These are phyloP conservation scores for Cladosporium sp. DNA, from an alignment of 2,329 filamentous ascomycete genomes.

Conservation along the genomic window DNA sequence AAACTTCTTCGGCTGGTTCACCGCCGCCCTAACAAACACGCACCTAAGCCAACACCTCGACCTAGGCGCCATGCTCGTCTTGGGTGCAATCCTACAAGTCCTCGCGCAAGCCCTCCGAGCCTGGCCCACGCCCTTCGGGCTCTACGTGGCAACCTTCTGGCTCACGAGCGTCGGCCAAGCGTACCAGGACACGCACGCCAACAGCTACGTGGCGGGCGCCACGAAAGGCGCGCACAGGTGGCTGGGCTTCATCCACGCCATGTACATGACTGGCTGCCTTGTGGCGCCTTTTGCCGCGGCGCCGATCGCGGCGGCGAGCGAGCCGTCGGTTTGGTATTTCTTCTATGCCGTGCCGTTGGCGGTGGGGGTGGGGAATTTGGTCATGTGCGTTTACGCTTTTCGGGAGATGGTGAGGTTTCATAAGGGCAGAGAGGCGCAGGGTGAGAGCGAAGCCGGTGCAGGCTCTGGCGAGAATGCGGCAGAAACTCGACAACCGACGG, in stretches of 20 bases:
- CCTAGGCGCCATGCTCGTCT: constrained; percentile 52
- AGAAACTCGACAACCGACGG: constrained; percentile 20
- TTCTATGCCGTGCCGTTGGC: constrained; percentile 18
- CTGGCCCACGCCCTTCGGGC: constrained; percentile 53
- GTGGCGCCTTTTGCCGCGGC: constrained; percentile 17
- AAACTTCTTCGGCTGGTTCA: constrained; percentile 57
- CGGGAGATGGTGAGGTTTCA: constrained; percentile 9
- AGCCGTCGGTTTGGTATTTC: constrained; percentile 16
- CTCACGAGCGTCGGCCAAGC: constrained; percentile 56
- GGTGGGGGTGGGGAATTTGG: constrained; percentile 17
- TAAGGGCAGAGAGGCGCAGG: constrained; percentile 44
- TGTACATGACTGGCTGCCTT: constrained; percentile 17
- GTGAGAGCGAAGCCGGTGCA: neutral
- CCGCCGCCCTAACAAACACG: constrained; percentile 54
- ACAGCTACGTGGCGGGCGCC: constrained; percentile 49
- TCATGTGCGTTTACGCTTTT: constrained; percentile 16
- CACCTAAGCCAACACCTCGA: constrained; percentile 49
- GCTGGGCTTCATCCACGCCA: constrained; percentile 18
- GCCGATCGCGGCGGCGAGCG: constrained; percentile 15
- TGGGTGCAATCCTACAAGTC: constrained; percentile 54
- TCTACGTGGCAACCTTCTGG: constrained; percentile 56
- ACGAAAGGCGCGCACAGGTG: constrained; percentile 16
- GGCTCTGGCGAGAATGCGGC: constrained; percentile 22
- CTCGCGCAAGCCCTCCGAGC: constrained; percentile 50
- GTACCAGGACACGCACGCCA: constrained; percentile 60